A percentile compares a stretch with the other conserved stretches of the same genome.
Conservation (phyloP, 1,284 basidiomycete species). For the Rhodotorula sp. region DNA sequence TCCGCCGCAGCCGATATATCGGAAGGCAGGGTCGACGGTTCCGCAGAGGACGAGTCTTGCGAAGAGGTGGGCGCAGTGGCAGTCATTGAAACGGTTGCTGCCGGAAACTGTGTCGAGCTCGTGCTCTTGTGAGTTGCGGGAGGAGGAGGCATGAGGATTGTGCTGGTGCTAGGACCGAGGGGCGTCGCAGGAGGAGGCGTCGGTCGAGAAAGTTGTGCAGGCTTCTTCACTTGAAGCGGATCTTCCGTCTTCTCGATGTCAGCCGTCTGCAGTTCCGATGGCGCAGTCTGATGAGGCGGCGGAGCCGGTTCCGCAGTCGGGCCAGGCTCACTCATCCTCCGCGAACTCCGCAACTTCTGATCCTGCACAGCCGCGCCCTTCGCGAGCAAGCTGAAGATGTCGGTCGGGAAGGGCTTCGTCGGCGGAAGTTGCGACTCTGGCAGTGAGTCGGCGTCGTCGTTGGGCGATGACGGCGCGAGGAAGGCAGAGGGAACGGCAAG, state of each 20-base stretch:
- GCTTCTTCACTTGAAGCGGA: background rate
- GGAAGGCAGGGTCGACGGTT: background rate
- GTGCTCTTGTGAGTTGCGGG: background rate
- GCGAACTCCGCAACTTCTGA: background rate
- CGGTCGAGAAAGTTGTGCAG: background rate
- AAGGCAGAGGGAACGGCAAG: background rate
- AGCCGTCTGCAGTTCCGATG: too few relatives aligned
- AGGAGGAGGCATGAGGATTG: conserved; percentile 24
- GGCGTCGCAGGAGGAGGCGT: background rate
- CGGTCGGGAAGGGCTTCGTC: background rate
- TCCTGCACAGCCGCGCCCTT: background rate
- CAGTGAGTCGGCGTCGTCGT: too few relatives aligned
- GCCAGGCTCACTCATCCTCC: background rate
- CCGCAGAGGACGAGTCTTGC: background rate
- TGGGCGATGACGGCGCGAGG: background rate
- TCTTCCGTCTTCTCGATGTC: too few relatives aligned
- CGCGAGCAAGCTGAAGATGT: background rate
- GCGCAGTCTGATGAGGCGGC: background rate
- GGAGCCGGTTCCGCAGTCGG: too few relatives aligned
- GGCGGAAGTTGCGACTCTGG: too few relatives aligned
- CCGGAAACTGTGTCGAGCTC: background rate
- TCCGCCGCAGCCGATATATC: background rate
- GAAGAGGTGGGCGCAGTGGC: background rate
- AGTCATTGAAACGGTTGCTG: background rate
- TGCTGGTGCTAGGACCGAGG: conserved; percentile 11